Percentiles rank a stretch among this genome's conserved stretches.
These are phyloP conservation scores for Aspergillus novofumigatus DNA, from an alignment of 2,329 filamentous ascomycete genomes.

Conservation along the genomic window DNA sequence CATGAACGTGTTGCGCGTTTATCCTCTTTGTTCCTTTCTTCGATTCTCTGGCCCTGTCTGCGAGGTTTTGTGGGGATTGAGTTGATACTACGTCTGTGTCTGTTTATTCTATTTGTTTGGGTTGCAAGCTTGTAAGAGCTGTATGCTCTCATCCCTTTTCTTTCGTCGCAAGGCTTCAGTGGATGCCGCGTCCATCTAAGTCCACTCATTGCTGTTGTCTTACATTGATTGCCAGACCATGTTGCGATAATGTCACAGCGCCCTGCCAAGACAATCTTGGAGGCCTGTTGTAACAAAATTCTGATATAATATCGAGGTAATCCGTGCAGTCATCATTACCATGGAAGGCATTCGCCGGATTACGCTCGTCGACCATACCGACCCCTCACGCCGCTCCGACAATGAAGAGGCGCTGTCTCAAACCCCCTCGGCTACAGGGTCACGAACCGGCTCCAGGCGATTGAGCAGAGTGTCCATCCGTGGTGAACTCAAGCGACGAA, in stretches of 20 bases:
- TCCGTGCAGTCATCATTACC: slow-evolving; percentile 1
- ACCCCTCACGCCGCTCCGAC: slow-evolving; percentile 20
- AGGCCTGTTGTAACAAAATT: background rate
- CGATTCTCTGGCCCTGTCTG: background rate
- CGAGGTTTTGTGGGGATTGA: background rate
- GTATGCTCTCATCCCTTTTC: background rate
- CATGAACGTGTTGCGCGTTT: background rate
- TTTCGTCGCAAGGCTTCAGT: background rate
- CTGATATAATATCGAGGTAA: background rate
- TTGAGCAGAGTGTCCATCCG: slow-evolving; percentile 31
- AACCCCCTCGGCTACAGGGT: slow-evolving; percentile 5
- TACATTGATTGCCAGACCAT: background rate
- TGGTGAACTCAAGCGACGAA: slow-evolving; percentile 37
- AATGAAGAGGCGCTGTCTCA: slow-evolving; percentile 18
- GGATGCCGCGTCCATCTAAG: background rate
- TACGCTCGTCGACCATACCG: slow-evolving; percentile 40
- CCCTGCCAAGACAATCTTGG: background rate
- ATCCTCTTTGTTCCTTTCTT: background rate
- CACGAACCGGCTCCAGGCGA: slow-evolving; percentile 16
- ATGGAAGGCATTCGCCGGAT: slow-evolving; percentile 29
- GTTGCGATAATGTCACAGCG: background rate
- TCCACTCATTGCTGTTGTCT: background rate
- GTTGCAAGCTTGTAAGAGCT: background rate
- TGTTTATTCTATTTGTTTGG: background rate
- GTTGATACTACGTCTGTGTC: background rate